These are phyloP conservation scores for Raffaelea ambrosiae DNA, from an alignment of 2,329 filamentous ascomycete species.

Conservation along the genomic window DNA sequence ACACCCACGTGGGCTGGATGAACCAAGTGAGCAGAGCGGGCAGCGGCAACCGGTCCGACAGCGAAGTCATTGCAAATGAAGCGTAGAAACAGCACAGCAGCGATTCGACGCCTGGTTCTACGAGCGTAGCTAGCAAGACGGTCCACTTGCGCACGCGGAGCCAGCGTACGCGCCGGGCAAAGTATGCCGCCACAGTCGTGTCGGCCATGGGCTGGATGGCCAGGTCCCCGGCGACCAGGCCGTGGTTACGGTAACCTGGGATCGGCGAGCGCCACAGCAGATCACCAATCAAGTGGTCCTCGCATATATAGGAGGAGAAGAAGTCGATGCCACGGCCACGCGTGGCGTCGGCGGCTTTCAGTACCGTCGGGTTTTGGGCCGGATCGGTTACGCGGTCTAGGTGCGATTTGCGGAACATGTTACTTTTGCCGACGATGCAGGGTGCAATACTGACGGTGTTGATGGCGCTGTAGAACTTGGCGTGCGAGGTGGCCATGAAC, in stretches of 20 bases:
- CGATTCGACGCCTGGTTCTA: conserved; percentile 87
- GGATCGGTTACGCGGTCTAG: conserved; percentile 63
- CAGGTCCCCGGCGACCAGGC: conserved; percentile 73
- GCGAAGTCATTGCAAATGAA: conserved; percentile 66
- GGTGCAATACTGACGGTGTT: conserved; percentile 86
- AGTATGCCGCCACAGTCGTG: conserved; percentile 70
- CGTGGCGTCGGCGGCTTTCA: conserved; percentile 27
- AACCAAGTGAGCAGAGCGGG: conserved; percentile 39
- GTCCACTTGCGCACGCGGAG: conserved; percentile 91
- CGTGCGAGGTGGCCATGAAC: conserved; percentile 88
- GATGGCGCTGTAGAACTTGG: conserved; percentile 97
- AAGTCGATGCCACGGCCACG: conserved; percentile 69
- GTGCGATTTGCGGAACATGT: conserved; percentile 94
- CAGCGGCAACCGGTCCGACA: conserved; percentile 42
- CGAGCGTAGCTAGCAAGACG: conserved; percentile 76
- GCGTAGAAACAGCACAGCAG: conserved; percentile 76
- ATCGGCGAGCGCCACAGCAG: conserved; percentile 69
- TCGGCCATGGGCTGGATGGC: conserved; percentile 82
- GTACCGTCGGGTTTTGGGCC: conserved; percentile 29
- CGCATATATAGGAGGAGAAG: conserved; percentile 94
- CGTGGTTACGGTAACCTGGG: conserved; percentile 65
- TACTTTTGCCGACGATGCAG: conserved; percentile 93
- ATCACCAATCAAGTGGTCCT: conserved; percentile 93
- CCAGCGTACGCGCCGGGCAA: conserved; percentile 79
- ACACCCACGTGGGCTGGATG: conserved; percentile 57